Evolutionary conservation across 306 rosid species (phyloP), one percentile per base, ranked within the genome.

Genomic region (Cajanus cajan): DNA sequence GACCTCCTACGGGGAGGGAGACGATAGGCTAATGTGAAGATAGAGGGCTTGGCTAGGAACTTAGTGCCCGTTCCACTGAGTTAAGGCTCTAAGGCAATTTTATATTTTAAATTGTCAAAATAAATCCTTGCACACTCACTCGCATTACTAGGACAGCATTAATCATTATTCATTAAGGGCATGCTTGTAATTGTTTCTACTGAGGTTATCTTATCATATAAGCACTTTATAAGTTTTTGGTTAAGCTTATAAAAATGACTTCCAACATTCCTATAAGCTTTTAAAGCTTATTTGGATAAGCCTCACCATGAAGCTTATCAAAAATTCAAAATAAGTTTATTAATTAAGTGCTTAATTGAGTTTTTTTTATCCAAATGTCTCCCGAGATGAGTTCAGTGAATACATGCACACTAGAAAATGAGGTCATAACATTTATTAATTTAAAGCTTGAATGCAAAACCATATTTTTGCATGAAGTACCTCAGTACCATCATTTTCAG

Each of bases 141-240:
- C 78, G 45, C 58, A 14, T 44, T 54, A 44, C 48, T 54, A 36
- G 47, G 57, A 77, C 71, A 70, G 25, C 80, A 33, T 31, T 66
- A 25, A 44, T 55, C 59, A 44, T 31, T 66, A 25, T 36, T 55
- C 59, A 44, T 16, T 50, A 50, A n/a, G 21, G 22, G 22, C 57
- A 50, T 5, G 22, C 57, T 40, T 19, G 8, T 13, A 54, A 21
- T 14, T 8, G 15, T 8, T 21, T 59, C 21, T 12, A 14, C 10
- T 2, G 2, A 28, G 39, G 18, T 58, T 14, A 25, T 31, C 37
- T 25, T 25, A 57, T 57, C 64, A 11, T 61, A 61, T 34, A n/a
- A 62, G 21, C 21, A 62, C 25, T 62, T 34, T 1, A 16, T 15
- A 34, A 14, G 45, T 4, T 36, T 33, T n/a, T 8, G 7, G 43